phyloP scores from a whole-genome alignment of 208 protist genomes.

The Leishmania lainsoni region DNA sequence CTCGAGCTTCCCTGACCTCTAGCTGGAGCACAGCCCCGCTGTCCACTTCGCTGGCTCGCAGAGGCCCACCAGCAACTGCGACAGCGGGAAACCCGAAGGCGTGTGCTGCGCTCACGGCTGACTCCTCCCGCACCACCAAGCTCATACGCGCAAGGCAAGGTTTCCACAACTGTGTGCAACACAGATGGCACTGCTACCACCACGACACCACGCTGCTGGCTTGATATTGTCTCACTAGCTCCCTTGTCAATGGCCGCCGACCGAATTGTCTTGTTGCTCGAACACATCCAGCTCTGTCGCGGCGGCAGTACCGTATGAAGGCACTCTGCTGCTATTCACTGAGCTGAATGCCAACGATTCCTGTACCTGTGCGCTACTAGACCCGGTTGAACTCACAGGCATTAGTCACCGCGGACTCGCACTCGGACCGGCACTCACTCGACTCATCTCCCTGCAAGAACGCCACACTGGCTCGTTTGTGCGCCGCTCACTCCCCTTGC shows the following conservation, averaged over 20 bases:
- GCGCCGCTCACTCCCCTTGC: slow-evolving; percentile 24
- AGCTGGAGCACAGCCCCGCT: not conserved
- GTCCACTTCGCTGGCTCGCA: not conserved
- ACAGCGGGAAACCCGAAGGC: not conserved
- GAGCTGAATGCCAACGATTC: not conserved
- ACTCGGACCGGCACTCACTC: slow-evolving; percentile 49
- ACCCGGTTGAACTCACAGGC: slow-evolving; percentile 52
- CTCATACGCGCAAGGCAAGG: not conserved
- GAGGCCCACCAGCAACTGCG: not conserved
- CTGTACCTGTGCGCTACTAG: slow-evolving; percentile 41
- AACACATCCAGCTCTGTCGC: slow-evolving; percentile 5
- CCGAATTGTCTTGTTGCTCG: not conserved
- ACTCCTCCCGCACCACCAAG: not conserved
- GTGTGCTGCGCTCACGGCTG: slow-evolving; percentile 44
- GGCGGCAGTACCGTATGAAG: not conserved
- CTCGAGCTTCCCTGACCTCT: not conserved
- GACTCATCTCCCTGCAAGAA: slow-evolving; percentile 39
- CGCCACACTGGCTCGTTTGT: slow-evolving; percentile 20
- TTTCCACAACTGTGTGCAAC: not conserved
- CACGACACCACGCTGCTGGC: slow-evolving; percentile 3
- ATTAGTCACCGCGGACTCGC: slow-evolving; percentile 49
- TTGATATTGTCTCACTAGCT: slow-evolving; percentile 8
- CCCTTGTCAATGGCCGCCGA: not conserved
- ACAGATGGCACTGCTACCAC: not conserved
- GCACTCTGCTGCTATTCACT: not conserved